A percentile compares a stretch with the other conserved stretches of the same genome.
phyloP scores from a whole-genome alignment of 768 basidiomycete species.

The Boletus rex-veris region DNA sequence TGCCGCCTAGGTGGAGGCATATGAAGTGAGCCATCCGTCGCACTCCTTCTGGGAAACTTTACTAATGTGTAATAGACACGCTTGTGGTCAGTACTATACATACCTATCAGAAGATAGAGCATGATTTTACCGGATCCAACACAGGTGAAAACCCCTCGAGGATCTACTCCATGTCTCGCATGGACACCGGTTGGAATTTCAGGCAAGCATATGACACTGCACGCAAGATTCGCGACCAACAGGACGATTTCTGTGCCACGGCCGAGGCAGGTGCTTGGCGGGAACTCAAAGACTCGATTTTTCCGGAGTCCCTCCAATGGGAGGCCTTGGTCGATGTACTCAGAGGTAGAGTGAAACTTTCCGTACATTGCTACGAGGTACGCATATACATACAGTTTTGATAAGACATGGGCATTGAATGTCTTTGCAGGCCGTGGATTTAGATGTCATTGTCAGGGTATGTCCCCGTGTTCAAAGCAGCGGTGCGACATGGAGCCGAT shows the following conservation, averaged over 20 bases:
- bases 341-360: constrained; percentile 64
- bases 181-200: constrained; percentile 78
- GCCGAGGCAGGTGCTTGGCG: constrained; percentile 47
- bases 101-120: neutral
- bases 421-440: constrained; percentile 53
- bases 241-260: constrained; percentile 68
- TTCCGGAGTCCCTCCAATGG: constrained; percentile 68
- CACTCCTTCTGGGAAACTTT: neutral
- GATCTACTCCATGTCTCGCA: constrained; percentile 50
- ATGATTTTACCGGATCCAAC: neutral
- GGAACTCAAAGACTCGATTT: constrained; percentile 34
- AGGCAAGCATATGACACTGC: constrained; percentile 80
- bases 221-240: constrained; percentile 58
- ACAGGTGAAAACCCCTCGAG: constrained; percentile 35
- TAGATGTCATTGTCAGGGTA: constrained; percentile 69
- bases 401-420: neutral
- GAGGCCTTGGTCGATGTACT: constrained; percentile 76
- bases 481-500: neutral
- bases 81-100: constrained; percentile 36
- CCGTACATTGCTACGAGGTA: constrained; percentile 38
- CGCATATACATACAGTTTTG: neutral
- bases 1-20: constrained; percentile 27
- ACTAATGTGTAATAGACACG: constrained; percentile 27
- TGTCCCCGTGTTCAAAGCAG: constrained; percentile 19
- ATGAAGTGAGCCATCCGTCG: constrained; percentile 21